Percentiles rank a stretch among this genome's conserved stretches.
These are phyloP conservation scores for Ustilaginoidea virens DNA, from an alignment of 2,329 filamentous ascomycete species.

Conservation along the genomic window DNA sequence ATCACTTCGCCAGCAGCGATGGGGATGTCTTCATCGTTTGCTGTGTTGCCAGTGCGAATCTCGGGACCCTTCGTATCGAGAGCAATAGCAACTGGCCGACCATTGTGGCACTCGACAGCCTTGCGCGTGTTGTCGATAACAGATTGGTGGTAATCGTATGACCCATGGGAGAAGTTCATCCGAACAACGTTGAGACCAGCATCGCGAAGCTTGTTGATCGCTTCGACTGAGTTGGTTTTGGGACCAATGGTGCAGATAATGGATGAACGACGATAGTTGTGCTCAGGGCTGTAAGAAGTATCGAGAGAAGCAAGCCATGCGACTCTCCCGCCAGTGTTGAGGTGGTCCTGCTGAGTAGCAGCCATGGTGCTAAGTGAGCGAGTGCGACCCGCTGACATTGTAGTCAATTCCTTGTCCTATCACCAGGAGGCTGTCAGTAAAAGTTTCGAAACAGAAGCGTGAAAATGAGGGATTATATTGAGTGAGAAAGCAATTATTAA, in stretches of 20 bases:
- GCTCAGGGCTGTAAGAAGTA: constrained; percentile 73
- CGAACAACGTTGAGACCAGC: constrained; percentile 94
- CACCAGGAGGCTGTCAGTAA: no score
- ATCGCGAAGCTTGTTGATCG: constrained; percentile 84
- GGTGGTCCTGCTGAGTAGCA: constrained; percentile 67
- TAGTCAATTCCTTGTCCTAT: no score
- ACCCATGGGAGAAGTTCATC: constrained; percentile 88
- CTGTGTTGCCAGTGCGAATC: constrained; percentile 50
- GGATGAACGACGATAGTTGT: constrained; percentile 88
- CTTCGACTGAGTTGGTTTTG: constrained; percentile 96
- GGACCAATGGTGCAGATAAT: constrained; percentile 99
- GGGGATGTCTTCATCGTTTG: constrained; percentile 78
- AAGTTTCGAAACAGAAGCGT: no score
- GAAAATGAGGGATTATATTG: no score
- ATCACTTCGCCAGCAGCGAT: constrained; percentile 71
- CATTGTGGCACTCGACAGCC: constrained; percentile 62
- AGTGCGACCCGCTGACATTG: constrained; percentile 19
- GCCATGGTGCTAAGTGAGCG: constrained; percentile 30
- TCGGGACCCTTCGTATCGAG: constrained; percentile 57
- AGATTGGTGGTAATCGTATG: constrained; percentile 92
- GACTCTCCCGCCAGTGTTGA: constrained; percentile 58
- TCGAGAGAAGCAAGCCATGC: constrained; percentile 59
- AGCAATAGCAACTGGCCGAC: constrained; percentile 88
- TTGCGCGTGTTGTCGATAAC: constrained; percentile 92
- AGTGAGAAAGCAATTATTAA: no score